A percentile compares a stretch with the other conserved stretches of the same genome.
Evolutionary conservation across 306 rosid species (phyloP).

Genomic region (Fragaria ananassa): DNA sequence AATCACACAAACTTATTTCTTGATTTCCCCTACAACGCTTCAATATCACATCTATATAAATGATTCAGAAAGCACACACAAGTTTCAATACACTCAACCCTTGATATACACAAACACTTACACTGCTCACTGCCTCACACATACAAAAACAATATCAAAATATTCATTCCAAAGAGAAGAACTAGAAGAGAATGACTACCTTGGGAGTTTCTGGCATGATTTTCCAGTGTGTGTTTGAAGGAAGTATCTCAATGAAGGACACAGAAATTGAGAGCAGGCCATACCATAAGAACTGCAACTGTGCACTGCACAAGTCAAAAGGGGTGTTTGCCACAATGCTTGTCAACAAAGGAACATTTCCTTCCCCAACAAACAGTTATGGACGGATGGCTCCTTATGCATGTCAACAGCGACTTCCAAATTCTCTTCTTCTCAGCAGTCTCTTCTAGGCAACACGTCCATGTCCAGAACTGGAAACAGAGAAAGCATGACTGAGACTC

Average conservation of each 20-base stretch:
- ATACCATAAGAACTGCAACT: slow-evolving; percentile 46
- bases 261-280: slow-evolving; percentile 59
- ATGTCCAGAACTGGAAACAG: not conserved
- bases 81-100: slow-evolving; percentile 4
- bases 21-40: slow-evolving; percentile 3
- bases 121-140: not conserved
- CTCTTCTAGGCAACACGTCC: not conserved
- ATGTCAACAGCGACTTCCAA: not conserved
- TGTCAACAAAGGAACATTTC: slow-evolving; percentile 25
- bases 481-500: not conserved
- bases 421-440: not conserved
- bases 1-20: not conserved
- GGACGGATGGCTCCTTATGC: not conserved
- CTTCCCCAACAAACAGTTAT: slow-evolving; percentile 25
- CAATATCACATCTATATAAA: slow-evolving; percentile 10
- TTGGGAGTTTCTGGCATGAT: slow-evolving; percentile 38
- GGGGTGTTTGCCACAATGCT: not conserved
- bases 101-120: not conserved
- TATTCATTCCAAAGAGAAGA: not conserved
- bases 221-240: slow-evolving; percentile 48
- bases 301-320: slow-evolving; percentile 24
- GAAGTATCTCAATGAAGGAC: slow-evolving; percentile 50
- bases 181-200: slow-evolving; percentile 31
- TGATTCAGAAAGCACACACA: slow-evolving; percentile 4
- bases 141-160: too few relatives aligned